These are phyloP conservation scores for Astragalus membranaceus DNA, from an alignment of 306 rosid genomes.

Conservation along the genomic window DNA sequence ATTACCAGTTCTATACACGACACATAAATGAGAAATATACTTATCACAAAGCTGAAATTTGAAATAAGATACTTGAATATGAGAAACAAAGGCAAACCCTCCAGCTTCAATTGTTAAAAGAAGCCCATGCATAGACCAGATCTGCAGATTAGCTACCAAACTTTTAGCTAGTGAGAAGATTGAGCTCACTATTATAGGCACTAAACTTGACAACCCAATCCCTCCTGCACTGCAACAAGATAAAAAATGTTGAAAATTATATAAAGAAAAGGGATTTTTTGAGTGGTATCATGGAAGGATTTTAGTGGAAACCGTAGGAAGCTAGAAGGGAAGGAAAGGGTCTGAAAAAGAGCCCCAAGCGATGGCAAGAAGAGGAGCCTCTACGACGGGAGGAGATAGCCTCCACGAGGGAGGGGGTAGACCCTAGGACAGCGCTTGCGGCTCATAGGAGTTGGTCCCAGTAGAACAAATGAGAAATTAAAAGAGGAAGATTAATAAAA, in stretches of 20 bases:
- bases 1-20: slow-evolving; percentile 2
- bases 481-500: no score
- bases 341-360: no score
- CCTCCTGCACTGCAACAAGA: slow-evolving; percentile 95
- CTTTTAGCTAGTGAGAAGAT: slow-evolving; percentile 77
- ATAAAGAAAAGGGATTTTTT: not conserved
- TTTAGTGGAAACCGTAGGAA: no score
- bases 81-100: slow-evolving; percentile 90
- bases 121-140: slow-evolving; percentile 98
- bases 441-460: no score
- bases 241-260: slow-evolving; percentile 18
- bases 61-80: slow-evolving; percentile 74
- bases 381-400: no score
- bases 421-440: no score
- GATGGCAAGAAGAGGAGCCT: no score
- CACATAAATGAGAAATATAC: slow-evolving; percentile 1
- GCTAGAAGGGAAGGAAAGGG: no score
- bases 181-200: slow-evolving; percentile 88
- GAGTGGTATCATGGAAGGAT: no score
- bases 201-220: slow-evolving; percentile 90
- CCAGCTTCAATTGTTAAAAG: slow-evolving; percentile 97
- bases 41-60: slow-evolving; percentile 6
- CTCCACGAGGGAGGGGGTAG: no score
- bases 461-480: no score
- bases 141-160: slow-evolving; percentile 70